phyloP scores from a whole-genome alignment of 1,284 basidiomycete species.

The Tilletia indica region DNA sequence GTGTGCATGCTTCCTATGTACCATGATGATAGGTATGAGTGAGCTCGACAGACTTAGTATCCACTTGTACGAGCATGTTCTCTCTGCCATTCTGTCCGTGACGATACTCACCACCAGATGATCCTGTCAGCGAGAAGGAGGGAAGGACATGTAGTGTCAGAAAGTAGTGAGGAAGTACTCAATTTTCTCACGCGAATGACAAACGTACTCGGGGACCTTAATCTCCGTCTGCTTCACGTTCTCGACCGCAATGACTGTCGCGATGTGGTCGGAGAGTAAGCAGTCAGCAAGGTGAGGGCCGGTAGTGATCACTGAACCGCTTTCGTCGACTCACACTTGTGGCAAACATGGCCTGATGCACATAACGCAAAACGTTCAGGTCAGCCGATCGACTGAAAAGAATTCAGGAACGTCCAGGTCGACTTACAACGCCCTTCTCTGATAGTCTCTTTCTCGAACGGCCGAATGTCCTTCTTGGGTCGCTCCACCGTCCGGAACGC shows the following conservation, averaged over 20 bases:
- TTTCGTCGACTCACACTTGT: conserved; percentile 1
- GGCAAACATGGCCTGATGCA: conserved; percentile 6
- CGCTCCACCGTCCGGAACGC: background rate
- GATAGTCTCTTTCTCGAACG: background rate
- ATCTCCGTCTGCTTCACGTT: background rate
- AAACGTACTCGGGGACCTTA: conserved; percentile 8
- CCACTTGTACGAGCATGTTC: background rate
- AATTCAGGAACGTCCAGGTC: background rate
- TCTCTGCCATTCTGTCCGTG: background rate
- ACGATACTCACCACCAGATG: conserved; percentile 4
- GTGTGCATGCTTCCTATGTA: background rate
- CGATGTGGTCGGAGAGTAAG: too few relatives aligned
- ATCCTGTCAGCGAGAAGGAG: background rate
- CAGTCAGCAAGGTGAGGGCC: background rate
- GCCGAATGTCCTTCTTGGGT: background rate
- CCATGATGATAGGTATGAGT: background rate
- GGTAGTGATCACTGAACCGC: background rate
- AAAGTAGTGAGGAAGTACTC: background rate
- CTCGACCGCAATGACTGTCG: background rate
- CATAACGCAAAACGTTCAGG: background rate
- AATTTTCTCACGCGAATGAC: background rate
- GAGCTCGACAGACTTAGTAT: too few relatives aligned
- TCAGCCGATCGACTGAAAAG: background rate
- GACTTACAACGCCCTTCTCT: background rate
- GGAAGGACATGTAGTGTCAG: background rate